These are phyloP conservation scores for Chenopodium suecicum DNA, from an alignment of 148 eudicot genomes.

Conservation along the genomic window DNA sequence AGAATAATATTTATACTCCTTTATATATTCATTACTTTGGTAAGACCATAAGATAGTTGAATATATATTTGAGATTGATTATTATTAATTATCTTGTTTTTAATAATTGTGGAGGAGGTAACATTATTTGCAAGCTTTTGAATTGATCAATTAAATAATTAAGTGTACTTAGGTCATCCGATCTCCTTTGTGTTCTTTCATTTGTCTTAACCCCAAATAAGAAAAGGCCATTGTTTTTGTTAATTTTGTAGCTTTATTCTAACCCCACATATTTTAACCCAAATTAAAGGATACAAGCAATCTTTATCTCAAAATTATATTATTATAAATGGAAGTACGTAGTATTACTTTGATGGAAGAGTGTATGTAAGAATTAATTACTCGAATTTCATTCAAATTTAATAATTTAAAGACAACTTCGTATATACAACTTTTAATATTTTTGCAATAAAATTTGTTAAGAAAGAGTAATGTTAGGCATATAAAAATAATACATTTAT, in stretches of 20 bases:
- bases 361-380: too few relatives aligned
- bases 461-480: too few relatives aligned
- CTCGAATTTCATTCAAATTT: too few relatives aligned
- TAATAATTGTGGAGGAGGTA: not conserved
- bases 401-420: too few relatives aligned
- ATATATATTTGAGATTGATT: not conserved
- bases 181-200: constrained; percentile 3
- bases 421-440: too few relatives aligned
- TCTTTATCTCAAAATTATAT: too few relatives aligned
- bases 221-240: not conserved
- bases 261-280: not conserved
- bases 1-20: constrained; percentile 5
- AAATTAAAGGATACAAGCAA: too few relatives aligned
- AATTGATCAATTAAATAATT: not conserved
- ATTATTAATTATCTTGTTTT: not conserved
- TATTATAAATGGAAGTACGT: too few relatives aligned
- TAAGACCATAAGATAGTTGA: constrained; percentile 3
- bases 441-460: too few relatives aligned
- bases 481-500: too few relatives aligned
- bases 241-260: not conserved
- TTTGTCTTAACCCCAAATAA: not conserved
- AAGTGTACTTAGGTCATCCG: constrained; percentile 3
- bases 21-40: not conserved
- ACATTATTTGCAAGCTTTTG: not conserved
- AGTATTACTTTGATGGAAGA: too few relatives aligned